These are phyloP conservation scores for Paxillus involutus DNA, from an alignment of 768 basidiomycete genomes.

Conservation along the genomic window DNA sequence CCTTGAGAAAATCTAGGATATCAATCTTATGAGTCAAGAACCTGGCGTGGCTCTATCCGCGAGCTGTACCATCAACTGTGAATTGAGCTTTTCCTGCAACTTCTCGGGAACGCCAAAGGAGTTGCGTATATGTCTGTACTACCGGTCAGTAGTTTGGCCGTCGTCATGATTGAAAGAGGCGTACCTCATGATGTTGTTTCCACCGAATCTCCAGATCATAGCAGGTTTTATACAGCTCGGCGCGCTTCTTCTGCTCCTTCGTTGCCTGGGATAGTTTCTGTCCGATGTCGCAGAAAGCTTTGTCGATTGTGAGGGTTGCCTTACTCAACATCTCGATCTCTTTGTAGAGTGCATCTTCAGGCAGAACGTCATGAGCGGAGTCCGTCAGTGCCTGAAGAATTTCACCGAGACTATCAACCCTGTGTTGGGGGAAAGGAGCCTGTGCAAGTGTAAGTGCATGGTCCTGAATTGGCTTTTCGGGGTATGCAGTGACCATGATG, in stretches of 20 bases:
- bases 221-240: conserved; percentile 12
- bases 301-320: conserved; percentile 16
- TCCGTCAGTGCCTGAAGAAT: neutral
- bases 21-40: neutral
- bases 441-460: neutral
- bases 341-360: conserved; percentile 11
- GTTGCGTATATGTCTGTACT: conserved; percentile 10
- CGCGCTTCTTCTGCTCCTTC: conserved; percentile 6
- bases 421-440: neutral
- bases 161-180: neutral
- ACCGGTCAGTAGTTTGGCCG: neutral
- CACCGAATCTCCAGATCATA: conserved; percentile 10
- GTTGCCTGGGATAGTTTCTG: conserved; percentile 5
- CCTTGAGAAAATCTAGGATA: conserved; percentile 13
- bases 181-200: conserved; percentile 14
- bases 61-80: conserved; percentile 13
- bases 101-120: conserved; percentile 21
- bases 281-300: conserved; percentile 15
- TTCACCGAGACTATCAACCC: neutral
- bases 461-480: neutral
- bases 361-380: conserved; percentile 4
- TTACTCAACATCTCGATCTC: conserved; percentile 16
- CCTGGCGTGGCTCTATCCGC: too few relatives aligned
- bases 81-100: conserved; percentile 19
- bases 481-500: conserved; percentile 8